Evolutionary conservation across 495 filamentous ascomycete species (phyloP).

Genomic region (Penicillium roqueforti): DNA sequence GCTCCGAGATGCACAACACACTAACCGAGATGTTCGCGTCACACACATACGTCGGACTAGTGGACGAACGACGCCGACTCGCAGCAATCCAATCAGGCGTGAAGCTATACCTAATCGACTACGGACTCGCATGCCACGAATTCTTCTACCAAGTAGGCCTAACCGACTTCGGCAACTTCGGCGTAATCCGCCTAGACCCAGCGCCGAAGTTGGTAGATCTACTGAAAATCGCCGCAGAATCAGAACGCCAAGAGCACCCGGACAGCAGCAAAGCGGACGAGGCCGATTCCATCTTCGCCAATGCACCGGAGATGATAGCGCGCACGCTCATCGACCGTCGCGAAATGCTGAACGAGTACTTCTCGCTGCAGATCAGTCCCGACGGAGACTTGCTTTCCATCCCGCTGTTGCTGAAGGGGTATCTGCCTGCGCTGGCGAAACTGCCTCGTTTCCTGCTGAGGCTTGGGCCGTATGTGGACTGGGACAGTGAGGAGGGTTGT

Average conservation of each 20-base stretch:
- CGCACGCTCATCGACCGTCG: conserved; percentile 64
- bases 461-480: conserved; percentile 84
- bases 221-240: conserved; percentile 65
- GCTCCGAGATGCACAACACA: conserved; percentile 80
- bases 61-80: conserved; percentile 81
- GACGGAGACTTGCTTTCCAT: conserved; percentile 73
- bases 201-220: conserved; percentile 67
- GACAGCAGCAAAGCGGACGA: conserved; percentile 36
- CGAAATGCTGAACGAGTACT: conserved; percentile 91
- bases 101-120: conserved; percentile 91
- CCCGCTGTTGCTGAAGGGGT: conserved; percentile 84
- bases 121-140: conserved; percentile 80
- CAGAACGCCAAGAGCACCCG: conserved; percentile 45
- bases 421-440: conserved; percentile 78
- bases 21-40: conserved; percentile 85
- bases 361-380: conserved; percentile 75
- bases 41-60: conserved; percentile 91
- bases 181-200: conserved; percentile 73
- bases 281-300: conserved; percentile 59
- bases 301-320: conserved; percentile 59
- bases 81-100: conserved; percentile 91
- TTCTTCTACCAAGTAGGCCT: conserved; percentile 97
- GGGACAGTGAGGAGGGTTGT: conserved; percentile 78
- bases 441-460: conserved; percentile 84
- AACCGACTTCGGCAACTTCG: conserved; percentile 96